phyloP scores from a whole-genome alignment of 176 grass and related monocot genomes.

The Urochloa ruziziensis region DNA sequence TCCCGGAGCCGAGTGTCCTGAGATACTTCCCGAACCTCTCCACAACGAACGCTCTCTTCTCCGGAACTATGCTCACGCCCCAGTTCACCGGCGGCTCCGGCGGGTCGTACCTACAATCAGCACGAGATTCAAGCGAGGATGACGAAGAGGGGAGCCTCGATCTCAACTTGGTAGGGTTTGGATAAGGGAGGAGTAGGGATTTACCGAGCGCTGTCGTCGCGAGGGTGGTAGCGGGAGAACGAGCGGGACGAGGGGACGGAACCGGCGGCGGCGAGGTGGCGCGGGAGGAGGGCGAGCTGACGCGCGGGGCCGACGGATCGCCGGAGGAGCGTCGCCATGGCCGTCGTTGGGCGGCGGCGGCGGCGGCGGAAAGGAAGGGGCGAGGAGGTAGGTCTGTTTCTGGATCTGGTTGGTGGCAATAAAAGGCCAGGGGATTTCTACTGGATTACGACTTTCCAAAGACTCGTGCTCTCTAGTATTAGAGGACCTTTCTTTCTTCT shows the following conservation, averaged over 20 bases:
- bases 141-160: too few species aligned
- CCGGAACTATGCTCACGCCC: slow-evolving; percentile 91
- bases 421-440: too few species aligned
- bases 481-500: too few species aligned
- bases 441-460: too few species aligned
- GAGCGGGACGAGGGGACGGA: neutral
- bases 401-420: too few species aligned
- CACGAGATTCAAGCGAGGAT: too few species aligned
- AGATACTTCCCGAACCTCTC: slow-evolving; percentile 89
- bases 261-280: neutral
- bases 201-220: slow-evolving; percentile 52
- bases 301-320: slow-evolving; percentile 7
- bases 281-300: neutral
- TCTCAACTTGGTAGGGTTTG: too few species aligned
- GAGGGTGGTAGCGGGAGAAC: slow-evolving; percentile 23
- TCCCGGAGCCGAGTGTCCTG: slow-evolving; percentile 77
- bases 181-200: neutral
- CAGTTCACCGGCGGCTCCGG: slow-evolving; percentile 64
- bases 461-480: too few species aligned
- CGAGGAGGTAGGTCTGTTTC: too few species aligned
- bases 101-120: slow-evolving; percentile 51
- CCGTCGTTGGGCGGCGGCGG: neutral
- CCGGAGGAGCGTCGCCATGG: slow-evolving; percentile 42
- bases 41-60: slow-evolving; percentile 90
- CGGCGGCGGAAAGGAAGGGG: too few species aligned